Evolutionary conservation across 163 green algal species (phyloP).

Genomic region (Smithsoniella earleae): DNA sequence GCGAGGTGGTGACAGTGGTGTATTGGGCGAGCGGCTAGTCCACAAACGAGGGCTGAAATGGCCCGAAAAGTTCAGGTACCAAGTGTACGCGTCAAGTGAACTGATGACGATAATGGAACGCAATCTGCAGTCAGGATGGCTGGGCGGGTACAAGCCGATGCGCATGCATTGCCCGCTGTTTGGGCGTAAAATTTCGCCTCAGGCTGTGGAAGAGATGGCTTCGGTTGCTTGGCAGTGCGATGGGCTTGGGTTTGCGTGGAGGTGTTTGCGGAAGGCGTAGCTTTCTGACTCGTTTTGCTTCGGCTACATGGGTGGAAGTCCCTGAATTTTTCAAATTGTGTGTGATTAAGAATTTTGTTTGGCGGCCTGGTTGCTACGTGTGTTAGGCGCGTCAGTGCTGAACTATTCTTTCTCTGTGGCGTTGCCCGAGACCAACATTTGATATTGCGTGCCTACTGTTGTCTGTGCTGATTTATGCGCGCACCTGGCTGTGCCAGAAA

Average conservation of each 20-base stretch:
- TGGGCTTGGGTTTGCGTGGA: constrained; percentile 8
- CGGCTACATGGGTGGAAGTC: too few species aligned
- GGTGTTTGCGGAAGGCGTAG: background rate
- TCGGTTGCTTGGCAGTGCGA: constrained; percentile 12
- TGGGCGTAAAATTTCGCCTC: background rate
- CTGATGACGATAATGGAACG: background rate
- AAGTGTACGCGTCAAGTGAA: background rate
- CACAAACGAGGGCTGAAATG: background rate
- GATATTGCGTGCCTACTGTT: too few species aligned
- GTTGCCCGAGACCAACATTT: too few species aligned
- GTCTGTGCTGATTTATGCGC: too few species aligned
- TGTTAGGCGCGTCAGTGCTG: too few species aligned
- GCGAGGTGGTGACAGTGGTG: background rate
- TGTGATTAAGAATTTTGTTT: too few species aligned
- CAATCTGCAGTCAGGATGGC: constrained; percentile 8
- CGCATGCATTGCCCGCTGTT: constrained; percentile 12
- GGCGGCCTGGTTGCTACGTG: too few species aligned
- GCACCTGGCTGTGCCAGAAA: too few species aligned
- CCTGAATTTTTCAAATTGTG: too few species aligned
- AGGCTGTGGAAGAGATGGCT: constrained; percentile 2
- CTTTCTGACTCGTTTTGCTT: too few species aligned
- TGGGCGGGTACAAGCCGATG: background rate
- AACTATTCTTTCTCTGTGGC: too few species aligned
- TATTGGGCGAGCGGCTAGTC: background rate
- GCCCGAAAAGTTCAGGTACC: background rate